A percentile compares a stretch with the other conserved stretches of the same genome.
These are phyloP conservation scores for Naegleria lovaniensis DNA, from an alignment of 208 protist species.

Conservation along the genomic window DNA sequence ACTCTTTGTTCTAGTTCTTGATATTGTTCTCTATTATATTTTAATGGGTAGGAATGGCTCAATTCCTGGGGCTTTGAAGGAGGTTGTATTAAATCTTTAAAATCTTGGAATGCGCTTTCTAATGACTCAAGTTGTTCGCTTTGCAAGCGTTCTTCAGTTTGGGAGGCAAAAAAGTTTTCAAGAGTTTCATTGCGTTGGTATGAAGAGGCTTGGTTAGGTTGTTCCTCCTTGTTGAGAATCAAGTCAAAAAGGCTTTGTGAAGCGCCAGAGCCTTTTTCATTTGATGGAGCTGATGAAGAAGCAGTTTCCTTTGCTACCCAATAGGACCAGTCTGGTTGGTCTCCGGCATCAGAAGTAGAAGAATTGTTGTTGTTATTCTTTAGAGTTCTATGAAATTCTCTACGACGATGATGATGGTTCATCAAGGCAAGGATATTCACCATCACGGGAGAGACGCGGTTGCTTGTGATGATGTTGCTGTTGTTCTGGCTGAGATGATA, in stretches of 20 bases:
- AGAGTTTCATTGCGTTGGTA: not conserved
- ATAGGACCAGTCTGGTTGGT: not conserved
- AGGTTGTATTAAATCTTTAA: not conserved
- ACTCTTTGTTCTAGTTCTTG: not conserved
- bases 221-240: not conserved
- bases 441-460: not conserved
- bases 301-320: not conserved
- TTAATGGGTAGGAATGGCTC: not conserved
- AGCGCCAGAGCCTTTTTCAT: not conserved
- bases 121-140: not conserved
- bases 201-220: not conserved
- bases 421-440: not conserved
- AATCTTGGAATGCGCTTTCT: not conserved
- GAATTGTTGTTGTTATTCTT: too few relatives aligned
- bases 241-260: not conserved
- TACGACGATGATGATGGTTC: not conserved
- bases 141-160: not conserved
- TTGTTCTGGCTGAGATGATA: not conserved
- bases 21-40: not conserved
- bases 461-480: not conserved
- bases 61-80: not conserved
- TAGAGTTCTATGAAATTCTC: not conserved
- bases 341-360: not conserved
- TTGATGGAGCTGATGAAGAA: not conserved
- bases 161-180: not conserved